phyloP scores from a whole-genome alignment of 495 filamentous ascomycete species.

The Hypomontagnella monticulosa region DNA sequence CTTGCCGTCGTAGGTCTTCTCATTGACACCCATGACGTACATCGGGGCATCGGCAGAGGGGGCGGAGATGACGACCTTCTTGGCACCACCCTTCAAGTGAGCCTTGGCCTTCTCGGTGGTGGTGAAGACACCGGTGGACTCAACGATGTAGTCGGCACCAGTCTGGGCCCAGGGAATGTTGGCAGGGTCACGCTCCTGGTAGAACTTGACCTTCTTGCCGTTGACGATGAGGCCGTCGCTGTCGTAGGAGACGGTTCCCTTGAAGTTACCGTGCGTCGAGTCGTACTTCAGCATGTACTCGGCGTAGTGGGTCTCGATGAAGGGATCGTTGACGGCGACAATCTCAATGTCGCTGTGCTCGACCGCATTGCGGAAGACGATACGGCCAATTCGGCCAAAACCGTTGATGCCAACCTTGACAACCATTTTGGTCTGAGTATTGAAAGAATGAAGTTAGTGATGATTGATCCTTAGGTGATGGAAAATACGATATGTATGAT shows the following conservation, averaged over 20 bases:
- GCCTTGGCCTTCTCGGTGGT: conserved; percentile 93
- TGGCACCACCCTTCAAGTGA: conserved; percentile 98
- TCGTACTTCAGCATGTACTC: conserved; percentile 99
- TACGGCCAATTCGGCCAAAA: conserved; percentile 98
- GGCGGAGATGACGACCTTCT: conserved; percentile 99
- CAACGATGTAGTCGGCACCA: conserved; percentile 94
- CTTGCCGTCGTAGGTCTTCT: conserved; percentile 87
- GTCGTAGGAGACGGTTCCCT: conserved; percentile 81
- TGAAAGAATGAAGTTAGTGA: conserved; percentile 24
- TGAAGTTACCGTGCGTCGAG: conserved; percentile 95
- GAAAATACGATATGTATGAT: conserved; percentile 40
- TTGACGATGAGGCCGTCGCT: conserved; percentile 85
- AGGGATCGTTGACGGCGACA: conserved; percentile 98
- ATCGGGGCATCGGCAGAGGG: conserved; percentile 99
- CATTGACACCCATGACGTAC: conserved; percentile 99
- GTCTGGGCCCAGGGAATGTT: conserved; percentile 90
- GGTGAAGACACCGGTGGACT: conserved; percentile 99
- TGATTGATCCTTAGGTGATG: background rate
- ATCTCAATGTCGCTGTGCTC: conserved; percentile 86
- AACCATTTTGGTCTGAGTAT: conserved; percentile 52
- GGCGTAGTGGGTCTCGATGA: conserved; percentile 98
- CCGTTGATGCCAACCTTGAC: conserved; percentile 96
- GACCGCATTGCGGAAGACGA: conserved; percentile 80
- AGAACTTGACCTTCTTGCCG: conserved; percentile 96
- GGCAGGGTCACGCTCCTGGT: conserved; percentile 89